A percentile compares a stretch with the other conserved stretches of the same genome.
Evolutionary conservation across 2,329 filamentous ascomycete genomes (phyloP).

Genomic region (Magnaporthales sp.): DNA sequence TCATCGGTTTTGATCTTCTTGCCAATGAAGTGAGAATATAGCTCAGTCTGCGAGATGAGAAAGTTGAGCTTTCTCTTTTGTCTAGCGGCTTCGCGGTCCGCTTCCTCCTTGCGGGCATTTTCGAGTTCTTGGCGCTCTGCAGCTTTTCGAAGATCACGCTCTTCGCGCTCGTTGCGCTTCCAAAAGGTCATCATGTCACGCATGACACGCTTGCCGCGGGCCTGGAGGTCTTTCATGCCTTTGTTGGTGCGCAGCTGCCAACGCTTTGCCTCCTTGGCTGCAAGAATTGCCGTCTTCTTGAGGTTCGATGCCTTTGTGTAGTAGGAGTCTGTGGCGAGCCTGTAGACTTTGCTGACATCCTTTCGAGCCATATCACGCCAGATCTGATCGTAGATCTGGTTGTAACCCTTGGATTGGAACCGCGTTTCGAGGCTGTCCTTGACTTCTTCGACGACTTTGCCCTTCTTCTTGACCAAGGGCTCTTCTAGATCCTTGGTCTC

Average conservation of each 20-base stretch:
- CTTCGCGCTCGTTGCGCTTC: constrained; percentile 97
- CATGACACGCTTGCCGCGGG: constrained; percentile 95
- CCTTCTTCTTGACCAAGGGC: constrained; percentile 23
- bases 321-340: constrained; percentile 78
- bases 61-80: constrained; percentile 99
- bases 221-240: constrained; percentile 95
- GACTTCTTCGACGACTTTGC: constrained; percentile 35
- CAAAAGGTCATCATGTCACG: constrained; percentile 99
- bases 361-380: constrained; percentile 92
- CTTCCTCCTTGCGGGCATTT: constrained; percentile 92
- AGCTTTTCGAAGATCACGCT: constrained; percentile 86
- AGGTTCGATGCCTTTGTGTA: constrained; percentile 88
- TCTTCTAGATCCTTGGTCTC: constrained; percentile 37
- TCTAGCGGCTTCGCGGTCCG: constrained; percentile 91
- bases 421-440: constrained; percentile 48
- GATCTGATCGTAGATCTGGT: constrained; percentile 95
- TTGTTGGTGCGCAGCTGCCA: constrained; percentile 99
- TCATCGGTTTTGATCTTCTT: constrained; percentile 99
- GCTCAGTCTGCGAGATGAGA: constrained; percentile 94
- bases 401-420: constrained; percentile 86
- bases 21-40: constrained; percentile 98
- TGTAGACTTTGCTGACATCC: constrained; percentile 85
- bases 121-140: constrained; percentile 95
- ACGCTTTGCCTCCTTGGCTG: constrained; percentile 91
- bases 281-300: constrained; percentile 93